phyloP scores from a whole-genome alignment of 139 green algal species.

The Pleodorina starrii region DNA sequence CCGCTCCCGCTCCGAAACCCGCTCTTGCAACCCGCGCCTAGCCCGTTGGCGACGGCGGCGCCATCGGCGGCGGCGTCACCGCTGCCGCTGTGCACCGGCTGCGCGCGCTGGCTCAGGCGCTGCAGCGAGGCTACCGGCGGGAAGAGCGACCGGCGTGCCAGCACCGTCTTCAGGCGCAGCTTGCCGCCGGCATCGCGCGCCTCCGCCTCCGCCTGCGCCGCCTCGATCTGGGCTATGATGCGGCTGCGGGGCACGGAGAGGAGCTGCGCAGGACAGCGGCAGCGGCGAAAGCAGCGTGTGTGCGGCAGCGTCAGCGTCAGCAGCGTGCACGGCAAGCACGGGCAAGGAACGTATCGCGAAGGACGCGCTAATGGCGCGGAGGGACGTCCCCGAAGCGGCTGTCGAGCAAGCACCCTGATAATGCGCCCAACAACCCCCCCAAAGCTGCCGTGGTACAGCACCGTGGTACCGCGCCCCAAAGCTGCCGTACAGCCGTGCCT shows the following conservation, averaged over 20 bases:
- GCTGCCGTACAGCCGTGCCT: constrained; percentile 12
- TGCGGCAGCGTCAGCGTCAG: no score
- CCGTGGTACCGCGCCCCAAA: no score
- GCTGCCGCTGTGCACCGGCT: neutral
- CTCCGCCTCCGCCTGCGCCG: neutral
- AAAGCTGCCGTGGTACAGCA: no score
- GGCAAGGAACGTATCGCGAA: no score
- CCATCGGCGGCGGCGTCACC: neutral
- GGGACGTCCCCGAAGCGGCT: no score
- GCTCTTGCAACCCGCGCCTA: neutral
- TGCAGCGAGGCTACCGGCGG: neutral
- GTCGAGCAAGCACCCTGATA: no score
- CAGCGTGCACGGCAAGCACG: no score
- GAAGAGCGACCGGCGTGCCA: neutral
- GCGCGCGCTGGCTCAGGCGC: neutral
- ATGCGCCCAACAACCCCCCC: no score
- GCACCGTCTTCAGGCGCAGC: neutral
- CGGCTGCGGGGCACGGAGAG: constrained; percentile 35
- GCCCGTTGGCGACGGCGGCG: neutral
- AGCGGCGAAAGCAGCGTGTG: no score
- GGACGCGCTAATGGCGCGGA: no score
- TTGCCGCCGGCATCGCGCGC: neutral
- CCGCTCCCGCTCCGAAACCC: neutral
- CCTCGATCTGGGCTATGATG: neutral
- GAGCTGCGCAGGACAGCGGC: neutral